A percentile compares a stretch with the other conserved stretches of the same genome.
phyloP scores from a whole-genome alignment of 2,329 filamentous ascomycete genomes.

The Amesomyces nigricolor region DNA sequence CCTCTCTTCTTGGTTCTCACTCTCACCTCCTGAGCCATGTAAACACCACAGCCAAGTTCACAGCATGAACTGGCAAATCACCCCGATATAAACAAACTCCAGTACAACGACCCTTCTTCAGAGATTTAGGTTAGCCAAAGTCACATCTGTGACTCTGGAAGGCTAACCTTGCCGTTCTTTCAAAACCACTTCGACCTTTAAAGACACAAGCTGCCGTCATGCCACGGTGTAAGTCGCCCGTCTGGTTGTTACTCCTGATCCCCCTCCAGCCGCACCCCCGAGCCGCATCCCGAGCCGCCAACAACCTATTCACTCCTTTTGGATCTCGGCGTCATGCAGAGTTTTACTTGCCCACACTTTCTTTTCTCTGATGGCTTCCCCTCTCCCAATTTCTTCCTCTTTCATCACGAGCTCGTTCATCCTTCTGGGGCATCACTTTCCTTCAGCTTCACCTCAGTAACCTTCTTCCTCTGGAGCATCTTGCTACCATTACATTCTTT shows the following conservation, averaged over 20 bases:
- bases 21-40: background rate
- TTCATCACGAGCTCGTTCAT: background rate
- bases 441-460: background rate
- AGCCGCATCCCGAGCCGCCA: background rate
- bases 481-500: background rate
- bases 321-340: background rate
- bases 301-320: background rate
- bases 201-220: conserved; percentile 2
- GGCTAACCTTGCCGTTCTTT: background rate
- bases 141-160: background rate
- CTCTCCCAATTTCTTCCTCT: background rate
- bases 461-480: background rate
- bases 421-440: background rate
- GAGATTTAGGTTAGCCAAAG: background rate
- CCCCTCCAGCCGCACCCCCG: background rate
- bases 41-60: background rate
- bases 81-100: background rate
- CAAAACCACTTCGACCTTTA: background rate
- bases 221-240: conserved; percentile 20
- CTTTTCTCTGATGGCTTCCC: background rate
- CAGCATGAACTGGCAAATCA: conserved; percentile 1
- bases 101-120: background rate
- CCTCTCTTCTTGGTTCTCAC: no score
- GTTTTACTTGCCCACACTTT: background rate
- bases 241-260: background rate